Base-by-base conservation (phyloP, 1,284 basidiomycete genomes). In the Boletus mariae region DNA sequence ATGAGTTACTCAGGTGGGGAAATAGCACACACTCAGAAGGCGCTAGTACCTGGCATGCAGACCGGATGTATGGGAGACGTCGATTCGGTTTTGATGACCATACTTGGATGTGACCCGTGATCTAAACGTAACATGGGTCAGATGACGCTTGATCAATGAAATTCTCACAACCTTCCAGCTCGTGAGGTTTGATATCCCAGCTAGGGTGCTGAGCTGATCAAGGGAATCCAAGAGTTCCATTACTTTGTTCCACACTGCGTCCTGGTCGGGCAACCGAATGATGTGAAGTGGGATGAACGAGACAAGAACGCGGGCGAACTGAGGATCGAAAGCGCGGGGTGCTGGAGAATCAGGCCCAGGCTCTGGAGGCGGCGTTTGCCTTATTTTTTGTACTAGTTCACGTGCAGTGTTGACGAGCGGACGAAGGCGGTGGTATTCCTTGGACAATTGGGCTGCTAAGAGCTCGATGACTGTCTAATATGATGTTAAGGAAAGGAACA, bases 271-370 rank as follows among this genome's bases (percentile, higher is more conserved):
- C 0, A 87, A 63, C 4, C 75, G 67, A 15, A 90, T 72, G 3
- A 83, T 71, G 13, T 85, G 80, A 7, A 90, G 80, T 0, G 92
- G 92, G 65, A 91, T 84, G 56, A 80, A 83, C 37, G 85, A 86
- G 26, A 85, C 84, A 0, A 94, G 74, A 45, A 80, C 77, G 6
- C 90, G 82, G 2, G 81, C 79, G 46, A 92, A 82, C 40, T 80
- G 75, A 4, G 87, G 81, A 64, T 90, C 90, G 53, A 94, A 88
- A 0, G 82, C 80, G 0, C 76, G 70, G 26, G 65, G 68, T 0
- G 82, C 83, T 0, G 76, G 72, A 1, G 86, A 85, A 17, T 72
- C 69, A 2, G 73, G 63, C 1, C 57, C 51, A 11, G 77, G 78
- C 5, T 73, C 65, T 0, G 73, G 68, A 2, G 73, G 63, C 1